Conservation (phyloP, 2,329 filamentous ascomycete genomes). For the Calonectria pseudoreteaudii region DNA sequence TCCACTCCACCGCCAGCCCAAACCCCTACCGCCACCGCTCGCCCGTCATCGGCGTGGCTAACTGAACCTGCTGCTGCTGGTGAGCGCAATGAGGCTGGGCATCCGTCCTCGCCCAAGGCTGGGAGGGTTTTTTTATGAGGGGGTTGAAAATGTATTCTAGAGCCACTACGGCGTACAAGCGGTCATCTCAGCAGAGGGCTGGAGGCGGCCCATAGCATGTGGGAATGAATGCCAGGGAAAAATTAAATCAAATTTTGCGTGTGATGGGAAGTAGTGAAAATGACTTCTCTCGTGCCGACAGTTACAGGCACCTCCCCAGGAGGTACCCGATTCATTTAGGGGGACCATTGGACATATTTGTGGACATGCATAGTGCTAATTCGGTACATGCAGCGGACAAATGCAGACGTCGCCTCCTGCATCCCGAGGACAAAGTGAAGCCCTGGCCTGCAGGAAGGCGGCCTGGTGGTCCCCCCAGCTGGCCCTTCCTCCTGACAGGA, state of each 20-base stretch:
- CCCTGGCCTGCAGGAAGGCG: not conserved
- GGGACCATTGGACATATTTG: constrained; percentile 8
- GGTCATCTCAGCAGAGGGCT: not conserved
- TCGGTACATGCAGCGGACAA: constrained; percentile 16
- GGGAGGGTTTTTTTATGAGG: not conserved
- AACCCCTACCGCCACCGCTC: constrained; percentile 34
- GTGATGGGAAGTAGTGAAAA: not conserved
- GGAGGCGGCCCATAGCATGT: not conserved
- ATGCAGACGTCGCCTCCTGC: constrained; percentile 22
- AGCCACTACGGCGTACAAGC: not conserved
- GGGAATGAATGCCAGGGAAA: not conserved
- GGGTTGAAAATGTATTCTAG: not conserved
- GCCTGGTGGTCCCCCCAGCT: constrained; percentile 3
- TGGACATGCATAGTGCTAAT: constrained; percentile 13
- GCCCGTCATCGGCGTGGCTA: constrained; percentile 29
- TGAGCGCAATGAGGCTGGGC: constrained; percentile 28
- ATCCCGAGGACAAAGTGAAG: constrained; percentile 1
- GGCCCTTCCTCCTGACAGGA: constrained; percentile 27
- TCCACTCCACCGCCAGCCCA: constrained; percentile 33
- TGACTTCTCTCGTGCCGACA: not conserved
- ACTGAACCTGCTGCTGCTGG: constrained; percentile 12
- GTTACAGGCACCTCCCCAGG: not conserved
- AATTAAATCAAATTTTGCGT: not conserved
- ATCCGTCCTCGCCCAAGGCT: constrained; percentile 10
- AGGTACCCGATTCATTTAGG: not conserved